These are phyloP conservation scores for Hylodesmum podocarpum DNA, from an alignment of 306 rosid genomes.

Conservation along the genomic window DNA sequence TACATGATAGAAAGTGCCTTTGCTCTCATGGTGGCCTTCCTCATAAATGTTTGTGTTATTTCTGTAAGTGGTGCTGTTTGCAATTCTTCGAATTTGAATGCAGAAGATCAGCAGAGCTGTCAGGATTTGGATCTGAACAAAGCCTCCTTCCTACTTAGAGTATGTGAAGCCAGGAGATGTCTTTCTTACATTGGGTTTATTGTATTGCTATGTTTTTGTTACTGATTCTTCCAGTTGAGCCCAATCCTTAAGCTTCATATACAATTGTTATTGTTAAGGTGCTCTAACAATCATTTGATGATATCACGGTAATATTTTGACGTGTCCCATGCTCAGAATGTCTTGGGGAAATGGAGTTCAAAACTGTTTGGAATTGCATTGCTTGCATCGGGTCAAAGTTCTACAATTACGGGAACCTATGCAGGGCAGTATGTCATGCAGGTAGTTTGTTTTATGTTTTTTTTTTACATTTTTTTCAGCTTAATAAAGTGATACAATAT, in stretches of 20 bases:
- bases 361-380: slow-evolving; percentile 89
- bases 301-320: not conserved
- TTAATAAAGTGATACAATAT: not conserved
- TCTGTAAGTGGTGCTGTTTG: slow-evolving; percentile 95
- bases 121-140: slow-evolving; percentile 84
- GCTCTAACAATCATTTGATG: slow-evolving; percentile 11
- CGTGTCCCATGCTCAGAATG: slow-evolving; percentile 56
- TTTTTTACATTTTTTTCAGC: not conserved
- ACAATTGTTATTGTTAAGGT: not conserved
- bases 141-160: slow-evolving; percentile 85
- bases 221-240: not conserved
- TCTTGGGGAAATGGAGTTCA: slow-evolving; percentile 96
- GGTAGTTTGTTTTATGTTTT: slow-evolving; percentile 46
- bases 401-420: slow-evolving; percentile 98
- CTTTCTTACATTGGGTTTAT: slow-evolving; percentile 13
- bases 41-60: slow-evolving; percentile 79
- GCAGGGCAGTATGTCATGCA: slow-evolving; percentile 99
- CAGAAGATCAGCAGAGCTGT: slow-evolving; percentile 74
- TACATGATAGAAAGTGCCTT: slow-evolving; percentile 88
- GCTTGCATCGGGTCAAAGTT: slow-evolving; percentile 98
- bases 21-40: slow-evolving; percentile 89
- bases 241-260: slow-evolving; percentile 2
- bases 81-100: slow-evolving; percentile 62
- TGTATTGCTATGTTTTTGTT: not conserved
- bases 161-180: slow-evolving; percentile 40